Conservation (phyloP, 345 rosid genomes). For the Passiflora organensis region DNA sequence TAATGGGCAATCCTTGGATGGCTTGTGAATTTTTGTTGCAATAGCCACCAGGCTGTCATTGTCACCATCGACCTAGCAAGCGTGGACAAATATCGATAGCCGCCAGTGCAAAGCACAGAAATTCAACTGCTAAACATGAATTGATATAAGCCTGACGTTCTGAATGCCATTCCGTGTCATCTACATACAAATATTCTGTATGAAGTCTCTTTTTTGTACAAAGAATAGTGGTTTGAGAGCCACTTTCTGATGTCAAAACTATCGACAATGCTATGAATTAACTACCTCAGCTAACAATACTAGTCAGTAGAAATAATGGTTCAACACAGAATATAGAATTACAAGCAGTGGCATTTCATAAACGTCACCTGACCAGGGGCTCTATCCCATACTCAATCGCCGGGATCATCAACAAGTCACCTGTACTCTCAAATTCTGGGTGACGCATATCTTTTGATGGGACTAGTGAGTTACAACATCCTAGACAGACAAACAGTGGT, state of each 20-base stretch:
- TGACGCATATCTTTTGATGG: constrained; percentile 30
- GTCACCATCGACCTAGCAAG: neutral
- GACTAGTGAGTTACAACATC: constrained; percentile 53
- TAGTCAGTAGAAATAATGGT: neutral
- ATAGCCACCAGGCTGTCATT: too few relatives aligned
- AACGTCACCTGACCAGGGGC: constrained; percentile 4
- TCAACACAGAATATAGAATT: neutral
- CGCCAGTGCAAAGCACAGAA: too few relatives aligned
- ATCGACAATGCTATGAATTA: neutral
- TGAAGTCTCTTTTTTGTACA: too few relatives aligned
- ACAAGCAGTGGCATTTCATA: neutral
- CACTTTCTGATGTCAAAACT: constrained; percentile 3
- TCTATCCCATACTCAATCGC: constrained; percentile 9
- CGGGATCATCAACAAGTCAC: constrained; percentile 27
- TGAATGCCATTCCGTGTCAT: too few relatives aligned
- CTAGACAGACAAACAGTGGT: constrained; percentile 60
- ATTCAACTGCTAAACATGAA: too few relatives aligned
- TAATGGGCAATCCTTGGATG: too few relatives aligned
- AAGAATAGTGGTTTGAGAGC: too few relatives aligned
- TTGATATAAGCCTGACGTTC: too few relatives aligned
- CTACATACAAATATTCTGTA: too few relatives aligned
- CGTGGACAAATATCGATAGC: too few relatives aligned
- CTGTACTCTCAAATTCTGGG: constrained; percentile 24
- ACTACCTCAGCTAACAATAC: neutral
- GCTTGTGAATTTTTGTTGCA: too few relatives aligned